Conservation (phyloP, 257 asterid genomes). For the Rhazya stricta region DNA sequence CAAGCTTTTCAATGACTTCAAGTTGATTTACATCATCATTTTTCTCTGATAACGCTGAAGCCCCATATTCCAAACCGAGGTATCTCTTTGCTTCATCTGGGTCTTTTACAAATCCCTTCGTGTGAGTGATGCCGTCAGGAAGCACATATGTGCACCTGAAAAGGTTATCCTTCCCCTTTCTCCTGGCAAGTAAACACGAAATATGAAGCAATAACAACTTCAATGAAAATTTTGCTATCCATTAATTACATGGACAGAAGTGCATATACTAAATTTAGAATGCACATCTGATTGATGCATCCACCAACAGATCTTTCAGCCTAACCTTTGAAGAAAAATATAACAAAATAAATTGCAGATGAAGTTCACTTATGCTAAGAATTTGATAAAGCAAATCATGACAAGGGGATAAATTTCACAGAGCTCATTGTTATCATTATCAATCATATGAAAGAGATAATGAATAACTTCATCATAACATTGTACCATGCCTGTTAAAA, state of each 20-base stretch:
- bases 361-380: neutral
- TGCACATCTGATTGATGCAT: neutral
- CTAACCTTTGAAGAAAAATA: neutral
- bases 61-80: constrained; percentile 35
- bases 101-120: constrained; percentile 74
- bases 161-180: constrained; percentile 58
- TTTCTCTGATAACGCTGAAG: constrained; percentile 26
- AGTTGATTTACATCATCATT: constrained; percentile 30
- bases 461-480: neutral
- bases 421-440: neutral
- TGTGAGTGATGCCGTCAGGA: constrained; percentile 82
- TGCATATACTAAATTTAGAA: neutral
- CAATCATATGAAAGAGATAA: neutral
- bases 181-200: constrained; percentile 46
- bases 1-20: constrained; percentile 32
- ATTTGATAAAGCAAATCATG: neutral
- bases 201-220: neutral
- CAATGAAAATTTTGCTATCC: neutral
- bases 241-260: neutral
- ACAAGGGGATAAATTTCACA: neutral
- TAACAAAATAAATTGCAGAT: neutral
- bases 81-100: constrained; percentile 64
- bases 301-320: neutral
- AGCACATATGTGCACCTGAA: constrained; percentile 83
- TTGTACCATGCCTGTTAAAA: neutral